phyloP scores from a whole-genome alignment of 129 eudicot species.

The Artemisia argyi region DNA sequence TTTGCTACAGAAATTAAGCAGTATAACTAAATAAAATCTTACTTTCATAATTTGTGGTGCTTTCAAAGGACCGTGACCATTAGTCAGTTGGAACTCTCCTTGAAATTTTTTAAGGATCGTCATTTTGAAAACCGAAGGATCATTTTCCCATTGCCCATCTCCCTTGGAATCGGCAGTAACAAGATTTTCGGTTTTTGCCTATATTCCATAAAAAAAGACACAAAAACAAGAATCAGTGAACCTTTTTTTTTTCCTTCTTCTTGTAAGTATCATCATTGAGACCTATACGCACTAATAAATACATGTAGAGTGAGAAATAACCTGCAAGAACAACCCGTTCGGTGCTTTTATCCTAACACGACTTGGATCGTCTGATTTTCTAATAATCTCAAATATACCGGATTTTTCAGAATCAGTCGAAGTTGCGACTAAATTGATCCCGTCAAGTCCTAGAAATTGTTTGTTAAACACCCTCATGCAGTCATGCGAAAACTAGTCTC shows the following conservation, averaged over 20 bases:
- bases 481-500: constrained; percentile 45
- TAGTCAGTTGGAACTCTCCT: constrained; percentile 72
- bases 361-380: constrained; percentile 37
- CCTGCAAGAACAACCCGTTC: constrained; percentile 69
- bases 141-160: constrained; percentile 49
- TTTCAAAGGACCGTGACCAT: constrained; percentile 61
- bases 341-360: constrained; percentile 59
- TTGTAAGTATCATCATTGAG: background rate
- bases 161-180: constrained; percentile 72
- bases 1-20: too few relatives aligned
- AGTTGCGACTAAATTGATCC: constrained; percentile 31
- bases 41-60: constrained; percentile 75
- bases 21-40: constrained; percentile 4
- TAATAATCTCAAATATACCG: constrained; percentile 50
- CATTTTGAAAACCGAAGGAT: constrained; percentile 68
- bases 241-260: background rate
- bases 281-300: background rate
- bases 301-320: background rate
- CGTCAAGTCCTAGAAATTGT: constrained; percentile 56
- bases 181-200: constrained; percentile 51
- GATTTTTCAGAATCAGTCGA: constrained; percentile 37
- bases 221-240: background rate
- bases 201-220: background rate
- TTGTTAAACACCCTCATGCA: constrained; percentile 54
- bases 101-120: constrained; percentile 11